Evolutionary conservation across 163 green algal species (phyloP).

Genomic region (Scenedesmus sp.): DNA sequence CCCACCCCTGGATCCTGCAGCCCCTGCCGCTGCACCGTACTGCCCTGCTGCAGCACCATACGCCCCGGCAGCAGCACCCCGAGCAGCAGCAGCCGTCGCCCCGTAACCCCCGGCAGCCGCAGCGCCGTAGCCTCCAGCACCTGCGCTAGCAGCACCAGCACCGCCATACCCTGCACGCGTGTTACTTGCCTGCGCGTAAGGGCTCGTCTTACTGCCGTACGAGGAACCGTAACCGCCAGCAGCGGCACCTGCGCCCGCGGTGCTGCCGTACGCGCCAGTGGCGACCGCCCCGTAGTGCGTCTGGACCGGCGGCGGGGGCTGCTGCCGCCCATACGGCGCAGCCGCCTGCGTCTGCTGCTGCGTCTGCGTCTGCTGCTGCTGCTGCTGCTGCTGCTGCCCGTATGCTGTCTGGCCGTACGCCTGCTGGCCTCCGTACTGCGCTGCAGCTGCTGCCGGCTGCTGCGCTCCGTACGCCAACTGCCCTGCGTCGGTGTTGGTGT

Average conservation of each 20-base stretch:
- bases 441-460: neutral
- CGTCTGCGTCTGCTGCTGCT: neutral
- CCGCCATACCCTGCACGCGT: neutral
- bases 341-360: neutral
- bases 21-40: neutral
- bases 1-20: neutral
- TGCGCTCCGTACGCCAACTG: neutral
- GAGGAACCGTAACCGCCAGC: neutral
- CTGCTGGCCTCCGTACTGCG: conserved; percentile 11
- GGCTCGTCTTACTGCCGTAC: neutral
- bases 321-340: neutral
- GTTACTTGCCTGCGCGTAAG: conserved; percentile 9
- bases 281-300: neutral
- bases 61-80: neutral
- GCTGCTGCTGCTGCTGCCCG: conserved; percentile 6
- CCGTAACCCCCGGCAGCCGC: neutral
- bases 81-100: neutral
- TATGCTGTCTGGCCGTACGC: neutral
- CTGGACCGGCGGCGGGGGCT: neutral
- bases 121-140: neutral
- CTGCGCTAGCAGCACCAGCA: conserved; percentile 13
- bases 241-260: neutral
- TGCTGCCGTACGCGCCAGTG: neutral
- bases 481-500: neutral
- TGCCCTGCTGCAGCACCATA: conserved; percentile 3